Evolutionary conservation across 2,329 filamentous ascomycete species (phyloP).

Genomic region (Exophiala lecanii-corni): DNA sequence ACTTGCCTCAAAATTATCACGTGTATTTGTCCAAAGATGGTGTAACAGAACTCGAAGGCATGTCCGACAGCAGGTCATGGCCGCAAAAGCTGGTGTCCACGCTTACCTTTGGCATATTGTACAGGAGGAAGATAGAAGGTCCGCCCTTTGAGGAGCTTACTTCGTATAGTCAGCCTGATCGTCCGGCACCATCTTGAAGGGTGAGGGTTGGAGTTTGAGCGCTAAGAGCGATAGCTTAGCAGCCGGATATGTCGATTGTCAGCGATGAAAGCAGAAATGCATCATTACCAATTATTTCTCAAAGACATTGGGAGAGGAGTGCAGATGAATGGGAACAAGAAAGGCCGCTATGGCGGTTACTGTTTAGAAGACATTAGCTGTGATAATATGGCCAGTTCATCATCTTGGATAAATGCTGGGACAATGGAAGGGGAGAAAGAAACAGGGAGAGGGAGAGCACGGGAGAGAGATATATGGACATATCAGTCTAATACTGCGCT

Average conservation of each 20-base stretch:
- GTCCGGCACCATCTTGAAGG: neutral
- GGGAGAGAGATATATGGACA: too few species aligned
- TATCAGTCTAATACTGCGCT: too few species aligned
- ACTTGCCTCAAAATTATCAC: constrained; percentile 1
- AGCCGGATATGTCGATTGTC: too few species aligned
- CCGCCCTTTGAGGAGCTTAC: neutral
- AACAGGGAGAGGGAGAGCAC: too few species aligned
- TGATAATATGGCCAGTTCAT: too few species aligned
- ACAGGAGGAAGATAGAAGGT: neutral
- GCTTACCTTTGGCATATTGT: neutral
- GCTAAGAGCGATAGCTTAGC: too few species aligned
- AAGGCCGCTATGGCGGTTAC: too few species aligned
- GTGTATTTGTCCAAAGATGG: constrained; percentile 1
- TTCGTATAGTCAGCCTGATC: neutral
- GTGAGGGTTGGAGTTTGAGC: neutral
- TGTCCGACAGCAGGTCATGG: neutral
- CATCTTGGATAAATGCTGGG: too few species aligned
- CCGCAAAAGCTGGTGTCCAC: neutral
- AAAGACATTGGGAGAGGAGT: neutral
- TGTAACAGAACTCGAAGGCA: neutral
- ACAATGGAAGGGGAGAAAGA: too few species aligned
- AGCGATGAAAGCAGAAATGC: too few species aligned
- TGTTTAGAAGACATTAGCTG: too few species aligned
- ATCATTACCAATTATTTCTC: neutral
- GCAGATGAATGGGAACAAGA: too few species aligned